Base-by-base conservation (phyloP, 1,284 basidiomycete species). In the Trametes versicolor region DNA sequence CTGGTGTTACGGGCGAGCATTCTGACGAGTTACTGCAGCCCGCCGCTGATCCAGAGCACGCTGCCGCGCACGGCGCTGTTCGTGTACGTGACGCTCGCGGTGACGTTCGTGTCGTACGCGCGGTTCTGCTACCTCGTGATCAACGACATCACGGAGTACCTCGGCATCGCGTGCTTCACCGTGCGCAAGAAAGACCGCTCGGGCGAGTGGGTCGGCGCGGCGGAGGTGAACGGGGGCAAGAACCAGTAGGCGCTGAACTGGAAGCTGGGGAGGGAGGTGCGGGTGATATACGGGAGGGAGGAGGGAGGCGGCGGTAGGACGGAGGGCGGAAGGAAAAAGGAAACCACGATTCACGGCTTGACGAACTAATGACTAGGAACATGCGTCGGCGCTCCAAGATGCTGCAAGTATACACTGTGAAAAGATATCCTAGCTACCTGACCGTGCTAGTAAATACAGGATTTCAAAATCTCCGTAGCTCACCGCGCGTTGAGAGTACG, bases 111-210 rank as follows among this genome's bases (percentile, higher is more conserved):
- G 67, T 83, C 88, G 58, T 97, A 98, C 73, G 84, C 85, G 17
- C 86, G 93, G 60, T 98, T 97, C 77, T 92, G 89, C 71, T 84
- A 86, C 41, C 82, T 91, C 23, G 93, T 96, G 66, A 96, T 97
- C 73, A 83, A 82, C 75, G 94, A 96, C 70, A 94, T 97, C 76
- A 96, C 93, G 60, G 87, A 95, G 68, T 91, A 91, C 78, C 84
- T 96, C 58, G 95, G 95, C 9, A 93, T 96, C 66, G 95, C 94
- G 0, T 97, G 95, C 79, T 95, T 97, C 74, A 94, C 92, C 6
- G 94, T 96, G 25, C 82, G 89, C 65, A 95, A 93, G 81, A 93
- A 89, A 83, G 93, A 94, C 71, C 82, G 79, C 37, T 79, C 86
- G 54, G 94, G 94, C 6, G 81, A 86, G 27, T 95, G 94, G 94